A percentile compares a stretch with the other conserved stretches of the same genome.
Evolutionary conservation across 176 grass and related monocot genomes (phyloP).

Genomic region (Oryza officinalis): DNA sequence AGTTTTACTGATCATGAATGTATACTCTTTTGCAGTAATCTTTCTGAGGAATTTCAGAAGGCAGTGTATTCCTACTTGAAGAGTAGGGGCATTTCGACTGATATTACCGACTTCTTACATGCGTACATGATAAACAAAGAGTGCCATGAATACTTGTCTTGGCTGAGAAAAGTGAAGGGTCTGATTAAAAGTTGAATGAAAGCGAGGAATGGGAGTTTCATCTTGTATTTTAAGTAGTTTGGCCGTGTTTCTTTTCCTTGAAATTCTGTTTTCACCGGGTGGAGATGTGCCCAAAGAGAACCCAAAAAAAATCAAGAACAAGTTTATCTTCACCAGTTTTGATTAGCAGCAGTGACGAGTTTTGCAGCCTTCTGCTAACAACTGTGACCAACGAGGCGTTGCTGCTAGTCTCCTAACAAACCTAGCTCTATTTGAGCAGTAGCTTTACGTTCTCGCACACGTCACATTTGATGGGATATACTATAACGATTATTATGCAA

Average conservation of each 20-base stretch:
- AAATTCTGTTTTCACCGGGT: background rate
- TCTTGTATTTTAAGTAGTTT: background rate
- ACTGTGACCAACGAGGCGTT: background rate
- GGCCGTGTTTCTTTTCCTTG: background rate
- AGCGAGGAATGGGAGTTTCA: background rate
- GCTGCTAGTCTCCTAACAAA: background rate
- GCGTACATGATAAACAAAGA: slow-evolving; percentile 58
- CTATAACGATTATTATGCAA: background rate
- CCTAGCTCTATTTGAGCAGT: background rate
- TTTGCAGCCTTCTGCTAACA: background rate
- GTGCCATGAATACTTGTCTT: slow-evolving; percentile 48
- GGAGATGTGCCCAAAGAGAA: background rate
- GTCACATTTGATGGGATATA: background rate
- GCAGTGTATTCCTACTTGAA: slow-evolving; percentile 40
- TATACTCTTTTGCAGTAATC: slow-evolving; percentile 28
- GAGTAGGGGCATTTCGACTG: slow-evolving; percentile 35
- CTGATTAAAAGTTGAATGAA: slow-evolving; percentile 30
- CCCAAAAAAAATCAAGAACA: background rate
- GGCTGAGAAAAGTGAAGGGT: slow-evolving; percentile 48
- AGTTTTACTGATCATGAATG: slow-evolving; percentile 12
- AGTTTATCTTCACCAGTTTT: no score
- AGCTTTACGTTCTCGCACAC: background rate
- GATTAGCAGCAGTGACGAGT: no score
- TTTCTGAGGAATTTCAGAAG: slow-evolving; percentile 38
- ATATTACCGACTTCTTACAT: slow-evolving; percentile 41